Evolutionary conservation across 2,329 filamentous ascomycete species (phyloP).

Genomic region (Fusarium xylarioides): DNA sequence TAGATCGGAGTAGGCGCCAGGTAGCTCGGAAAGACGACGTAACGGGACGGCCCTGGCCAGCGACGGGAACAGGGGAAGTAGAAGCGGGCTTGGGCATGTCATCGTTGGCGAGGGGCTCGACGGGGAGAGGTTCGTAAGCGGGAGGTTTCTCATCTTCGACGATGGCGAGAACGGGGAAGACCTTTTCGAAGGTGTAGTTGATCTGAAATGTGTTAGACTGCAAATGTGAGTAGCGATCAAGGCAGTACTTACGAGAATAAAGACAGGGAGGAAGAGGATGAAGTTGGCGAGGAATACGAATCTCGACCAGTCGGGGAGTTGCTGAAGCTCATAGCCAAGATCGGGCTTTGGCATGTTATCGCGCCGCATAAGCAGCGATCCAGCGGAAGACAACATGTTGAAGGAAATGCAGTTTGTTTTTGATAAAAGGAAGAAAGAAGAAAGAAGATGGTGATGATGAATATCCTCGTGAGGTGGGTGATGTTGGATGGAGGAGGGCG

Average conservation of each 20-base stretch:
- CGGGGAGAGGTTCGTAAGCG: slow-evolving; percentile 61
- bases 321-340: neutral
- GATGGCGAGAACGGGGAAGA: slow-evolving; percentile 66
- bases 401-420: neutral
- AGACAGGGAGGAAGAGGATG: slow-evolving; percentile 56
- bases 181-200: slow-evolving; percentile 59
- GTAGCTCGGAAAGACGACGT: slow-evolving; percentile 63
- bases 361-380: slow-evolving; percentile 44
- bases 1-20: slow-evolving; percentile 64
- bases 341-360: slow-evolving; percentile 40
- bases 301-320: slow-evolving; percentile 48
- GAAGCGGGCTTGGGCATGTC: slow-evolving; percentile 46
- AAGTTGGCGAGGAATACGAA: slow-evolving; percentile 52
- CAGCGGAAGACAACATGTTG: slow-evolving; percentile 32
- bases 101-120: slow-evolving; percentile 54
- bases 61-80: slow-evolving; percentile 36
- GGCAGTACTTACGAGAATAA: slow-evolving; percentile 52
- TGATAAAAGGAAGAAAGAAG: neutral
- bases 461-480: neutral
- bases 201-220: slow-evolving; percentile 45
- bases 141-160: slow-evolving; percentile 67
- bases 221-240: neutral
- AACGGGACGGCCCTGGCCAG: slow-evolving; percentile 42
- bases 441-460: neutral
- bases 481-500: slow-evolving; percentile 13